Evolutionary conservation across 345 rosid genomes (phyloP), one percentile per base, ranked within the genome.

Genomic region (Murraya paniculata): DNA sequence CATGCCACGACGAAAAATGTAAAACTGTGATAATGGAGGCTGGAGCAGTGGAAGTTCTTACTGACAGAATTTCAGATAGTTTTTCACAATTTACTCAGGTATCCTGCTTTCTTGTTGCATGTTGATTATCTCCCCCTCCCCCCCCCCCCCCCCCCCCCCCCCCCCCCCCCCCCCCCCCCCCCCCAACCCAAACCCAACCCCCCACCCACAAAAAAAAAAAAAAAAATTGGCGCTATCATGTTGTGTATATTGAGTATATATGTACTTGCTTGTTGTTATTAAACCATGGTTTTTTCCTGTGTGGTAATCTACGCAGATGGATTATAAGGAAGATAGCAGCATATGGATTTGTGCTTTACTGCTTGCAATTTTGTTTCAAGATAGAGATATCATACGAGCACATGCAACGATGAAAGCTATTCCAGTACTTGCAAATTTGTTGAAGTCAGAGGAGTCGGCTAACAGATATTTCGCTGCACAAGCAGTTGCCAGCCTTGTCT

Each of bases 381-480:
- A 97, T 84, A 91, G 99, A 90, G 99, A 97, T 80, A 93, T 97
- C 79, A 94, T 93, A 57, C 88, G 98, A 48, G 94, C 93, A 57
- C 79, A 89, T 86, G 95, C 92, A 70, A 92, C 98, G 50, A 92
- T 94, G 98, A 93, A 93, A 83, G 86, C 98, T 62, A 86, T 92
- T 82, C 98, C 99, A 22, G 91, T 84, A 72, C 94, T 97, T 64
- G 90, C 98, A 73, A 94, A 91, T 85, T 87, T 97, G 78, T 81
- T 94, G 83, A 97, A 94, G 92, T 91, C 98, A 75, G 99, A 94
- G 83, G 98, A 94, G 78, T 86, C 82, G 4, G 90, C 96, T 71
- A 90, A 93, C 84, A 90, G 94, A 86, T 97, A 92, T 85, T 97
- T 97, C 88, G 97, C 97, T 81, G 99, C 98, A 36, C 98, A 97